Base-by-base conservation (phyloP, 2,329 filamentous ascomycete genomes). In the Aspergillus candidus region DNA sequence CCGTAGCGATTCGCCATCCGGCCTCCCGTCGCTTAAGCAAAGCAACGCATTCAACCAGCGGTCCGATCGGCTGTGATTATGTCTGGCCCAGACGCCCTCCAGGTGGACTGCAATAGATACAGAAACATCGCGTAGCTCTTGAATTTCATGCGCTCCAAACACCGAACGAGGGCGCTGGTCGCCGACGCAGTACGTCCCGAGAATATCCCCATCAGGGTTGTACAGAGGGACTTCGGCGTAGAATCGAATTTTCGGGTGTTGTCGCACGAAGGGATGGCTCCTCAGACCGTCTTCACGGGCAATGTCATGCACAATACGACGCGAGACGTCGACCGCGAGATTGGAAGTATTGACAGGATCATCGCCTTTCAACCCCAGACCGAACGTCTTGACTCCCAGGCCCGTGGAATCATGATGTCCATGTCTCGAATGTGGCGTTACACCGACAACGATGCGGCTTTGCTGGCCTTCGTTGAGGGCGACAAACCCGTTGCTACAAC, bases 201-300 rank as follows among this genome's bases (percentile, higher is more conserved):
- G 78, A 15, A 72, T 67, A 44, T 75, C 72, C 17, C 77, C 73
- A 32, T 70, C 72, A 2, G 71, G 72, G 6, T 75, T 78, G 34
- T 71, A 68, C 36, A 85, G 75, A 1, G 81, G 81, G 0, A 83
- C 78, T n/a, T 75, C 75, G 5, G 75, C 76, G 49, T 80, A 78
- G 56, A 80, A 79, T 36, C 65, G 61, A 13, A 69, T 51, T 31
- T 60, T 51, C 1, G 66, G 64, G 43, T 55, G 57, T 11, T 46
- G 56, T 3, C 46, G 43, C 1, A 70, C 63, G 39, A 67, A 63
- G 6, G 57, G 54, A 15, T 63, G 61, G 15, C 61, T 43, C 39
- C 61, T 63, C 41, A 66, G 68, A 15, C 49, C 53, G 8, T 63
- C 54, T 46, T 72, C 59, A 17, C 56, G 48, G 4, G 50, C 50